Evolutionary conservation across 257 asterid genomes (phyloP), one percentile per base, ranked within the genome.

Genomic region (Solanum medicagineum): DNA sequence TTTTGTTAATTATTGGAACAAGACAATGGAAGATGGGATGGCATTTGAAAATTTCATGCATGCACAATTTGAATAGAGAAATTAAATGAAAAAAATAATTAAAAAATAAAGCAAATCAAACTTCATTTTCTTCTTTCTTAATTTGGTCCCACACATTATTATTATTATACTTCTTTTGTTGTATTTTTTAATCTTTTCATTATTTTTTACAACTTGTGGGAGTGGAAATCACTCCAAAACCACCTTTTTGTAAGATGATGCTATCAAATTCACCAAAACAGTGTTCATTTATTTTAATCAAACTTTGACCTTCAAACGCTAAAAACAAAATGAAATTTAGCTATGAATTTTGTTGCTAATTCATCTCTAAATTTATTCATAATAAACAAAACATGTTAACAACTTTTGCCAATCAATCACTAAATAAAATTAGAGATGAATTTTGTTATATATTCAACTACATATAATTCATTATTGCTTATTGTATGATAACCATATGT

Each of bases 221-320:
- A 65, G 85, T 62, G 81, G 53, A 54, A 20, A 65, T 45, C 63
- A 49, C 80, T 62, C 68, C 42, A 80, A 75, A 70, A 40, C 73
- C 65, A 71, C 84, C 54, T 85, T 85, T 66, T 80, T 70, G 51
- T 80, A 44, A 55, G 85, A 80, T 84, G 89, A 80, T 80, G 87
- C 81, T 70, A 87, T 80, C 87, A 84, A 80, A 84, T 84, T 71
- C 84, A 84, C 47, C 51, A 59, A 77, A 40, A 55, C 56, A 82
- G 81, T 77, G 24, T 75, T 75, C 8, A 47, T n/a, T 45, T 45
- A 14, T 73, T 77, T 77, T 20, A 22, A 66, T 75, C 60, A 74
- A 32, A 74, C 40, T 47, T 74, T 74, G 59, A 13, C 14, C 3
- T 13, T 70, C 32, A 4, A 22, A 60, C 65, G 13, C 26, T 16